These are phyloP conservation scores for Phytophthora sansomeana DNA, from an alignment of 352 stramenopile genomes.

Conservation along the genomic window DNA sequence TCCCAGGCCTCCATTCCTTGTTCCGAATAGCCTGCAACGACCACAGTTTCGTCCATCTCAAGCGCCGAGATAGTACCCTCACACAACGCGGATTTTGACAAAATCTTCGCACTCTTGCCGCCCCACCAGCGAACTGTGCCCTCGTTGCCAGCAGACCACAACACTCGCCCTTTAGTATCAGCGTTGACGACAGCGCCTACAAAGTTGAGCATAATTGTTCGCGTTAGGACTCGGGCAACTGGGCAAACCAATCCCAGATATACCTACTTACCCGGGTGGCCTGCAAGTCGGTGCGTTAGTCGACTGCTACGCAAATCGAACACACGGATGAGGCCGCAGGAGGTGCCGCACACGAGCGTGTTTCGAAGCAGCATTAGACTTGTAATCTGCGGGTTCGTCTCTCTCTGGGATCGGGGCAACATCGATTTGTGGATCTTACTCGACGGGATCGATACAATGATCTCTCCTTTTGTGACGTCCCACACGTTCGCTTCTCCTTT, in stretches of 20 bases:
- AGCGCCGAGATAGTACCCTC: conserved; percentile 78
- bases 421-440: conserved; percentile 88
- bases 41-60: conserved; percentile 91
- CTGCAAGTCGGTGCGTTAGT: conserved; percentile 83
- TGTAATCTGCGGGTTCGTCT: conserved; percentile 80
- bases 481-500: conserved; percentile 90
- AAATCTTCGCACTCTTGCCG: conserved; percentile 88
- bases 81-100: conserved; percentile 84
- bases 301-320: conserved; percentile 85
- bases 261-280: conserved; percentile 74
- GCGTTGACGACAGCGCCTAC: conserved; percentile 83
- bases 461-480: conserved; percentile 88
- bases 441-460: conserved; percentile 80
- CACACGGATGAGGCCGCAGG: conserved; percentile 85
- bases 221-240: not conserved
- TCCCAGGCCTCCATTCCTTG: conserved; percentile 92
- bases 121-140: conserved; percentile 90
- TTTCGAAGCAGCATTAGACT: conserved; percentile 90
- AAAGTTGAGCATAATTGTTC: conserved; percentile 7
- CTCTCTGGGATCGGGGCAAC: conserved; percentile 69
- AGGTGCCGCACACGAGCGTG: conserved; percentile 89
- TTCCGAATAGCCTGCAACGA: conserved; percentile 83
- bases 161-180: conserved; percentile 84
- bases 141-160: conserved; percentile 87
- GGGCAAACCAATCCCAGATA: not conserved